Evolutionary conservation across 2,329 filamentous ascomycete genomes (phyloP).

Genomic region (Hymenoscyphus salicellus): DNA sequence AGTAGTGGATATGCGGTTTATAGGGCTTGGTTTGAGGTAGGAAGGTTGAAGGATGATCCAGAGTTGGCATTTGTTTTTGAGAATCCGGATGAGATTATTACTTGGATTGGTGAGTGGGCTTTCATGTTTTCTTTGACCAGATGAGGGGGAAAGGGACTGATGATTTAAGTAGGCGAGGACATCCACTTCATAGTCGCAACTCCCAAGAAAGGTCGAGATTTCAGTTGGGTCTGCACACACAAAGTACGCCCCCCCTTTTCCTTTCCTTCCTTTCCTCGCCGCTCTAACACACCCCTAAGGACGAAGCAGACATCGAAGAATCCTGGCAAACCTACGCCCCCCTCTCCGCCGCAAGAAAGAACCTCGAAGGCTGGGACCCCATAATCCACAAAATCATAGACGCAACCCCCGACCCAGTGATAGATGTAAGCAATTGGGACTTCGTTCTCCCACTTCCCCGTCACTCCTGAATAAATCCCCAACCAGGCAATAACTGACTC

Average conservation of each 20-base stretch:
- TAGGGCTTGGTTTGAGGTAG: slow-evolving; percentile 39
- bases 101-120: slow-evolving; percentile 45
- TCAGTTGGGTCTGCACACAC: slow-evolving; percentile 55
- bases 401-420: slow-evolving; percentile 26
- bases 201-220: slow-evolving; percentile 51
- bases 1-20: slow-evolving; percentile 45
- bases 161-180: slow-evolving; percentile 37
- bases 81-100: slow-evolving; percentile 48
- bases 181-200: slow-evolving; percentile 52
- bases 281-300: slow-evolving; percentile 13
- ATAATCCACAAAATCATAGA: slow-evolving; percentile 28
- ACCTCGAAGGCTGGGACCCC: slow-evolving; percentile 28
- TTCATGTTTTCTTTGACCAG: not conserved
- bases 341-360: slow-evolving; percentile 18
- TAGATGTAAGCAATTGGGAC: too few species aligned
- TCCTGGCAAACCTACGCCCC: slow-evolving; percentile 39
- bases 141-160: not conserved
- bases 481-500: too few species aligned
- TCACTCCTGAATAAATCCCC: too few species aligned
- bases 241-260: slow-evolving; percentile 34
- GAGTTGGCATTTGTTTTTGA: slow-evolving; percentile 37
- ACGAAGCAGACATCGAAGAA: slow-evolving; percentile 45
- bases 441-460: too few species aligned
- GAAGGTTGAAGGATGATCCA: slow-evolving; percentile 34
- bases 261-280: not conserved